Base-by-base conservation (phyloP, 441 rosid species). In the Erodium moschatum region DNA sequence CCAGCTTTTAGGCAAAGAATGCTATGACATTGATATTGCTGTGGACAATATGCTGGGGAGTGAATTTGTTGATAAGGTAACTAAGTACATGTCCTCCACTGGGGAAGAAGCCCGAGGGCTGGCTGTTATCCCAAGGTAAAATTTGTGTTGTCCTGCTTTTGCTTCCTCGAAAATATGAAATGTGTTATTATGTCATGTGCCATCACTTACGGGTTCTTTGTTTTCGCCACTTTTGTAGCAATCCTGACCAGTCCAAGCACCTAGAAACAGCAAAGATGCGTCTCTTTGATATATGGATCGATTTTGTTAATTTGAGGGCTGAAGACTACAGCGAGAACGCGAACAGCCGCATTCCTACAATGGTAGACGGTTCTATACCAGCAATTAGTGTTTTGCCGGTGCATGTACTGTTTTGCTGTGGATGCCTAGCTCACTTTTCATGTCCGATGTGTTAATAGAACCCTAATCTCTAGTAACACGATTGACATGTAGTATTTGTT, bases 171-270 rank as follows among this genome's bases (percentile, higher is more conserved):
- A 1, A 21, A 52, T 24, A 50, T 50, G 64, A 19, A 20, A 38
- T 27, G 12, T 38, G 5, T 29, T 33, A 5, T 33, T 33, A 33
- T 1, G 33, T 33, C 38, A 5, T 33, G 6, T 33, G 38, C 38
- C 4, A 33, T 33, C 38, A 33, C 33, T 16, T 31, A 48, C 19
- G 5, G 38, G 6, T 52, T 3, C n/a, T 16, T 16, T 63, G 38
- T 63, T 0, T 63, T 33, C 15, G 31, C 38, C 38, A 33, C 1
- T 3, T 68, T 15, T 19, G 7, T 2, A 92, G 97, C 73, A 93
- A 93, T 72, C 98, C 97, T 72, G 91, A 91, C 33, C 96, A 93
- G 76, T 93, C 98, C 54, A 93, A 91, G 81, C 98, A 91, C 81
- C 85, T 93, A 64, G 97, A 93, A 77, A 93, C 98, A 2, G 97